phyloP scores from a whole-genome alignment of 1,139 yeast species.

The Saccharomyces hybrid region DNA sequence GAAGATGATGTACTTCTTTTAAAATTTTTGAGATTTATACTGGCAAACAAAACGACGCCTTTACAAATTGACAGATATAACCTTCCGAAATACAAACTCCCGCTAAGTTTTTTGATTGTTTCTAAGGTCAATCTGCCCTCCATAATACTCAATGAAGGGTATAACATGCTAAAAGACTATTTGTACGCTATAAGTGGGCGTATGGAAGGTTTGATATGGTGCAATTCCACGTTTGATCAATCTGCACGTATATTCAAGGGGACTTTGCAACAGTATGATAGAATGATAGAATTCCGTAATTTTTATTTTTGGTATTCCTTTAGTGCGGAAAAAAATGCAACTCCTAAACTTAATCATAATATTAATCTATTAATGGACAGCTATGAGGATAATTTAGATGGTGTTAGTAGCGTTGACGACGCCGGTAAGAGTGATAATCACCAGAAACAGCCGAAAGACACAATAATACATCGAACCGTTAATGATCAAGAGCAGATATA shows the following conservation, averaged over 20 bases:
- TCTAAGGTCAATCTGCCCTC: constrained; percentile 10
- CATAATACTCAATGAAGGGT: constrained; percentile 15
- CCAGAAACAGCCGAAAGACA: background rate
- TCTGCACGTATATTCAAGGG: background rate
- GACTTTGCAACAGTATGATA: constrained; percentile 4
- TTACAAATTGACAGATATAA: constrained; percentile 10
- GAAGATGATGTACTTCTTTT: constrained; percentile 5
- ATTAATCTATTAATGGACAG: background rate
- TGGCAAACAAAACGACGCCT: constrained; percentile 12
- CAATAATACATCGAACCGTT: background rate
- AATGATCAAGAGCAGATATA: constrained; percentile 15
- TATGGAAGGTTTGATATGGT: constrained; percentile 8
- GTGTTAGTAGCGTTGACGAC: background rate
- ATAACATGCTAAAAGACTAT: constrained; percentile 23
- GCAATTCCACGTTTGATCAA: constrained; percentile 1
- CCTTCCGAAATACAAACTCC: constrained; percentile 12
- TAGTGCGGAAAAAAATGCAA: background rate
- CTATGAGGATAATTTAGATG: background rate
- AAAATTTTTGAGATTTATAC: constrained; percentile 15
- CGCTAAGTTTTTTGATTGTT: constrained; percentile 12
- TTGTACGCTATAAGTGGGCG: constrained; percentile 7
- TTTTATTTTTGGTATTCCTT: constrained; percentile 8
- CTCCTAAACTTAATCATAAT: background rate
- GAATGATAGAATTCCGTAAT: constrained; percentile 10
- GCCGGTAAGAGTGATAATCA: background rate